phyloP scores from a whole-genome alignment of 31 red algal species.

The Odonthalia washingtoniensis region DNA sequence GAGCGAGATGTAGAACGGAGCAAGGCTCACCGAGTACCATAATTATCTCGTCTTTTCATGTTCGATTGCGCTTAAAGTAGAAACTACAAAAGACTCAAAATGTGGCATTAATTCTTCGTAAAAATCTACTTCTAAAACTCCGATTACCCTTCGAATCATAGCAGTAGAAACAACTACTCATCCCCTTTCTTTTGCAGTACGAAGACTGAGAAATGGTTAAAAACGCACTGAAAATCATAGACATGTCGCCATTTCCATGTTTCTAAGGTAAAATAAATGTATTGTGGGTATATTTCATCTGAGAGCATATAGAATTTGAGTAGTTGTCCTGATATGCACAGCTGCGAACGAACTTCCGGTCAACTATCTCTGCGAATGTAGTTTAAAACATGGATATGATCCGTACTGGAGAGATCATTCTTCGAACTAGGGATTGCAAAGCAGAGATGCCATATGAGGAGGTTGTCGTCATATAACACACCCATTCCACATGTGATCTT shows the following conservation, averaged over 20 bases:
- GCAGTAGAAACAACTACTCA: slow-evolving; percentile 38
- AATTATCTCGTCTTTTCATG: slow-evolving; percentile 50
- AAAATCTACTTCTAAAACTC: no score
- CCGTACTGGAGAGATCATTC: slow-evolving; percentile 53
- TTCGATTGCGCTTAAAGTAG: slow-evolving; percentile 40
- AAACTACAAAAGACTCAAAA: slow-evolving; percentile 36
- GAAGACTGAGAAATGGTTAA: no score
- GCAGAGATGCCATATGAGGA: slow-evolving; percentile 55
- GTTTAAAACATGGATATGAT: slow-evolving; percentile 50
- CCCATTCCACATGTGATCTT: slow-evolving; percentile 55
- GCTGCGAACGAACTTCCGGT: slow-evolving; percentile 30
- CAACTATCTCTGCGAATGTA: slow-evolving; percentile 39
- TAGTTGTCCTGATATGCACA: slow-evolving; percentile 6
- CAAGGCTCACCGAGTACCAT: slow-evolving; percentile 38
- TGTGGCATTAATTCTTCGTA: slow-evolving; percentile 20
- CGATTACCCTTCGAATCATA: slow-evolving; percentile 40
- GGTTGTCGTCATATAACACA: slow-evolving; percentile 59
- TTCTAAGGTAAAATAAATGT: slow-evolving; percentile 40
- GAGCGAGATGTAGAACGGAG: background rate
- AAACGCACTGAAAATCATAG: no score
- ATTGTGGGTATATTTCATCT: slow-evolving; percentile 63
- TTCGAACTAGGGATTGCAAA: slow-evolving; percentile 56
- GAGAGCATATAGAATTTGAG: slow-evolving; percentile 50
- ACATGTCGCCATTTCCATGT: no score
- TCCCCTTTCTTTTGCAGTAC: no score